Evolutionary conservation across 768 basidiomycete species (phyloP).

Genomic region (Lactarius deliciosus): DNA sequence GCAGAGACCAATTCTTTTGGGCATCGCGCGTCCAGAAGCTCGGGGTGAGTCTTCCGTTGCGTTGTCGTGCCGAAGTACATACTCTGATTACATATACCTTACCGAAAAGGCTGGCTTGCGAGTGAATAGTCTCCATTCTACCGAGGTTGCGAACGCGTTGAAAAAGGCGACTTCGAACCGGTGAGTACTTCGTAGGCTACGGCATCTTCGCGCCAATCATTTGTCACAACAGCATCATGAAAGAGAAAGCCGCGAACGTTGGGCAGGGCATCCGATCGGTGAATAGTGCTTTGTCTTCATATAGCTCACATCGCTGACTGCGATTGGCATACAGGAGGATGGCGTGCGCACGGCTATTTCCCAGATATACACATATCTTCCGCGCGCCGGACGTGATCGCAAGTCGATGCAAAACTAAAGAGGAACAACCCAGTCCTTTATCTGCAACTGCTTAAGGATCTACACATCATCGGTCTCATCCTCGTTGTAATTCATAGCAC

Average conservation of each 20-base stretch:
- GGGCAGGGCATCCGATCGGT: constrained; percentile 47
- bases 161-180: constrained; percentile 52
- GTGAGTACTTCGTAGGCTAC: constrained; percentile 38
- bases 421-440: not conserved
- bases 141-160: constrained; percentile 55
- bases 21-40: constrained; percentile 61
- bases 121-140: constrained; percentile 46
- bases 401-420: constrained; percentile 18
- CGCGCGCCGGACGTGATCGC: constrained; percentile 37
- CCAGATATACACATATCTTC: constrained; percentile 55
- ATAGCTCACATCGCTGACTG: not conserved
- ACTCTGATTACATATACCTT: not conserved
- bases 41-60: constrained; percentile 42
- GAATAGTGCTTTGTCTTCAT: constrained; percentile 19
- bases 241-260: constrained; percentile 53
- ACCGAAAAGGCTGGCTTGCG: constrained; percentile 48
- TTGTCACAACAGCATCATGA: constrained; percentile 46
- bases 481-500: not conserved
- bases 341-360: constrained; percentile 59
- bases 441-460: too few species aligned
- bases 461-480: too few species aligned
- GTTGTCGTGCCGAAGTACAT: not conserved
- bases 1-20: constrained; percentile 62
- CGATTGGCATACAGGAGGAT: constrained; percentile 43
- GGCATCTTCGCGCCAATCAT: not conserved